These are phyloP conservation scores for Debaryomycetaceae sp. DNA, from an alignment of 1,139 yeast species.

Conservation along the genomic window DNA sequence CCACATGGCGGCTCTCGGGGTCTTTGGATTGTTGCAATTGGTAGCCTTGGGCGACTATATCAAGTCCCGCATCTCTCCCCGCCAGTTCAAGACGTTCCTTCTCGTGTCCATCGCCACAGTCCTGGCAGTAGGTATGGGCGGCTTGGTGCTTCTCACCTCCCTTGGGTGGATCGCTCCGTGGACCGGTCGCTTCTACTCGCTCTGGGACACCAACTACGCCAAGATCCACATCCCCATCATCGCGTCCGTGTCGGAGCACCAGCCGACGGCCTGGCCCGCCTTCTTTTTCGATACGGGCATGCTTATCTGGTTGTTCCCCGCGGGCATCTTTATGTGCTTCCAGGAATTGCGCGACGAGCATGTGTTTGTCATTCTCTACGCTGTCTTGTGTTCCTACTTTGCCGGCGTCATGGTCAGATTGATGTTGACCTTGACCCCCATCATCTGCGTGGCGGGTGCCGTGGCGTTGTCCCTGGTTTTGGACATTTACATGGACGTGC, in stretches of 20 bases:
- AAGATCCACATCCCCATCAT: slow-evolving; percentile 97
- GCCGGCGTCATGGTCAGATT: slow-evolving; percentile 99
- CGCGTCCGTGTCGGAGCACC: slow-evolving; percentile 98
- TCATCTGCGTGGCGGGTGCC: slow-evolving; percentile 85
- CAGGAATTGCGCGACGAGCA: slow-evolving; percentile 88
- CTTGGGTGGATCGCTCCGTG: slow-evolving; percentile 96
- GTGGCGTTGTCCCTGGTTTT: slow-evolving; percentile 77
- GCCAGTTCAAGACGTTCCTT: slow-evolving; percentile 68
- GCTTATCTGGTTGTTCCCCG: slow-evolving; percentile 97
- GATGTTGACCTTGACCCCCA: slow-evolving; percentile 93
- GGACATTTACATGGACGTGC: slow-evolving; percentile 71
- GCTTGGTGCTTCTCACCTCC: slow-evolving; percentile 70
- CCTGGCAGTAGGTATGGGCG: slow-evolving; percentile 53
- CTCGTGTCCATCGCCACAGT: slow-evolving; percentile 47
- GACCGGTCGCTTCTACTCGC: slow-evolving; percentile 97
- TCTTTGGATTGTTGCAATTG: slow-evolving; percentile 87
- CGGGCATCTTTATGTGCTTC: slow-evolving; percentile 85
- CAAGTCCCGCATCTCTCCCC: slow-evolving; percentile 59
- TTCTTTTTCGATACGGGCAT: slow-evolving; percentile 90
- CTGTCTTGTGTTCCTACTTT: slow-evolving; percentile 88
- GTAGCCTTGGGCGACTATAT: slow-evolving; percentile 82
- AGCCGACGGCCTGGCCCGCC: slow-evolving; percentile 99
- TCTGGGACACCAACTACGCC: slow-evolving; percentile 98
- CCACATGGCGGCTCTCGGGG: slow-evolving; percentile 98
- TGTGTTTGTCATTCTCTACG: slow-evolving; percentile 81